phyloP scores from a whole-genome alignment of 495 filamentous ascomycete genomes.

The Neurospora intermedia region DNA sequence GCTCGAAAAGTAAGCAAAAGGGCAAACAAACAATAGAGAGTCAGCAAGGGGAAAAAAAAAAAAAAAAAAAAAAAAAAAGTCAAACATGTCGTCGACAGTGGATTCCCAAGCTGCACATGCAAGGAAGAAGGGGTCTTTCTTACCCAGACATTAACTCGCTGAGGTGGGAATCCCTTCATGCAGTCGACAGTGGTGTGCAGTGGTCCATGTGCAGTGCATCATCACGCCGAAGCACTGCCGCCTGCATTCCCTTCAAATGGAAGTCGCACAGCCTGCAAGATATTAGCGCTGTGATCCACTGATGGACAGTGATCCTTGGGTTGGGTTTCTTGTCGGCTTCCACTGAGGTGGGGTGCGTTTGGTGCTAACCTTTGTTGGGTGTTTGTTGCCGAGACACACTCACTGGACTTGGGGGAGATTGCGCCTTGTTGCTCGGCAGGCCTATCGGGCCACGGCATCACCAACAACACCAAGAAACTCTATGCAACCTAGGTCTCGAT shows the following conservation, averaged over 20 bases:
- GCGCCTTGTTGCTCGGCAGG: no score
- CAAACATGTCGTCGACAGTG: neutral
- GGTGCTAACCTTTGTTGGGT: neutral
- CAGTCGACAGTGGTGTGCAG: neutral
- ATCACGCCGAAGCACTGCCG: neutral
- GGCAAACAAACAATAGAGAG: no score
- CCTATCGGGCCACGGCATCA: neutral
- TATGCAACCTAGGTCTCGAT: neutral
- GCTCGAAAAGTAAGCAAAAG: neutral
- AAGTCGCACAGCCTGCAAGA: neutral
- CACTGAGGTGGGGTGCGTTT: neutral
- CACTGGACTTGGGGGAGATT: no score
- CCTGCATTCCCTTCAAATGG: neutral
- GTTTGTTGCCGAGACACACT: neutral
- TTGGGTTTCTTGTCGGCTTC: neutral
- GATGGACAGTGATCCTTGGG: neutral
- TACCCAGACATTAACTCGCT: neutral
- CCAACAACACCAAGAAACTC: neutral
- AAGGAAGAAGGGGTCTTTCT: neutral
- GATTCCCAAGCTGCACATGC: neutral
- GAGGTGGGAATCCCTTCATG: neutral
- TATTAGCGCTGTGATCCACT: neutral
- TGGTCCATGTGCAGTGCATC: neutral
- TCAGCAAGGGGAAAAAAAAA: no score
- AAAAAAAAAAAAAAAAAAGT: neutral